Evolutionary conservation across 2,329 filamentous ascomycete genomes (phyloP).

Genomic region (Ophiostoma angusticollis): DNA sequence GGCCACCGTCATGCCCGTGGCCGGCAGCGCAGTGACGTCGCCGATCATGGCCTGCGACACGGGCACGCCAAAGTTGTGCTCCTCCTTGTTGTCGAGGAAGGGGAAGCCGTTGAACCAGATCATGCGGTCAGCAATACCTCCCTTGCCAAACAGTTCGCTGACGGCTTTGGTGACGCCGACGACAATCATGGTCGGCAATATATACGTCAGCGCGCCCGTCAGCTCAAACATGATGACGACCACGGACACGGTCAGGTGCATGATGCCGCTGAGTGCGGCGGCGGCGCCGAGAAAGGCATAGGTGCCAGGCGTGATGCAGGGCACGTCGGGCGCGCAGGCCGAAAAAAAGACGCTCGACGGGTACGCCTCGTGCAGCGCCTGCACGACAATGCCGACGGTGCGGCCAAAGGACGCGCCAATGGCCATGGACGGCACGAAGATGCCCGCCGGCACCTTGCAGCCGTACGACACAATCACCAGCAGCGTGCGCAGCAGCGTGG

Average conservation of each 20-base stretch:
- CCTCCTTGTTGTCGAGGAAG: slow-evolving; percentile 93
- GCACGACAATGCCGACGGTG: slow-evolving; percentile 87
- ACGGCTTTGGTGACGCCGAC: slow-evolving; percentile 94
- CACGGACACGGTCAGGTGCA: slow-evolving; percentile 94
- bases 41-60: slow-evolving; percentile 83
- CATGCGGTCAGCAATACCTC: slow-evolving; percentile 94
- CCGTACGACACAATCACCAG: slow-evolving; percentile 94
- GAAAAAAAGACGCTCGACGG: slow-evolving; percentile 77
- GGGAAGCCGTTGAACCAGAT: slow-evolving; percentile 98
- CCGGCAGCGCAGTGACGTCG: slow-evolving; percentile 60
- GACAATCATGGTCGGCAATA: slow-evolving; percentile 96
- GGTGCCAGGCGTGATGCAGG: slow-evolving; percentile 93
- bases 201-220: slow-evolving; percentile 93
- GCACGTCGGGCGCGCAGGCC: slow-evolving; percentile 77
- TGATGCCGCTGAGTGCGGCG: slow-evolving; percentile 85
- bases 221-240: slow-evolving; percentile 99
- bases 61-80: slow-evolving; percentile 89
- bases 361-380: slow-evolving; percentile 73
- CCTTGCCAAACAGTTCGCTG: slow-evolving; percentile 81
- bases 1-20: slow-evolving; percentile 60
- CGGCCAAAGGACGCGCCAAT: slow-evolving; percentile 89
- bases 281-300: slow-evolving; percentile 92
- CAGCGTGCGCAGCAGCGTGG: slow-evolving; percentile 67
- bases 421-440: slow-evolving; percentile 97
- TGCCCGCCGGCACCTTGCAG: slow-evolving; percentile 93